Evolutionary conservation across 2,329 filamentous ascomycete species (phyloP), one percentile per base, ranked within the genome.

Genomic region (Aspergillus tamarii): DNA sequence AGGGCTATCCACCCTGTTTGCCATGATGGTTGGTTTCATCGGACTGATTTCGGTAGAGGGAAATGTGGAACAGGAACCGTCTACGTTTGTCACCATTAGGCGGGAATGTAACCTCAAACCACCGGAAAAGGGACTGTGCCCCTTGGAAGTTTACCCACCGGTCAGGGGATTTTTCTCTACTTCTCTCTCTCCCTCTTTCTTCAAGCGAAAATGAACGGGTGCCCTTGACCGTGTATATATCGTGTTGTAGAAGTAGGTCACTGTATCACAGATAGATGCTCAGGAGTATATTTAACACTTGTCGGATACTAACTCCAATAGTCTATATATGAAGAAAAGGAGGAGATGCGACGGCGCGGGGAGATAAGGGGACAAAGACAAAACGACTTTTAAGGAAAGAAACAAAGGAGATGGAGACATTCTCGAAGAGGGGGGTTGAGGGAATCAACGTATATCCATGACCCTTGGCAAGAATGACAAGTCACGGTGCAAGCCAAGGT

Each of bases 1-100:
- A n/a, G 59, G 46, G 26, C 26, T 45, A 10, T 62, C 48, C 23
- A 43, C 21, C 21, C 14, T 61, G 56, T 58, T 60, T 3, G 64
- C 26, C 59, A 65, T 64, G 12, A 56, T 23, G 28, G 21, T 34
- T 32, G 26, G 8, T 32, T n/a, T 50, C 45, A 48, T 50, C 14
- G 12, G 23, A 28, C 14, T 30, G 23, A 10, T 50, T 48, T 48
- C 7, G 10, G 45, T 14, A 26, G 45, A 30, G 11, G 16, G 23
- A 4, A 30, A 19, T 50, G 23, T 0, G 46, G 14, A 28, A 30
- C 16, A 50, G 46, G 46, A 28, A 50, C 46, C 12, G 46, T n/a
- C 46, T 50, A n/a, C 30, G 26, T 19, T 19, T 19, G 46, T 30
- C 26, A 19, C 46, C 2, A 50, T 50, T 50, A 50, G 46, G n/a